Base-by-base conservation (phyloP, 2,329 filamentous ascomycete species). In the Penicillium sp. region DNA sequence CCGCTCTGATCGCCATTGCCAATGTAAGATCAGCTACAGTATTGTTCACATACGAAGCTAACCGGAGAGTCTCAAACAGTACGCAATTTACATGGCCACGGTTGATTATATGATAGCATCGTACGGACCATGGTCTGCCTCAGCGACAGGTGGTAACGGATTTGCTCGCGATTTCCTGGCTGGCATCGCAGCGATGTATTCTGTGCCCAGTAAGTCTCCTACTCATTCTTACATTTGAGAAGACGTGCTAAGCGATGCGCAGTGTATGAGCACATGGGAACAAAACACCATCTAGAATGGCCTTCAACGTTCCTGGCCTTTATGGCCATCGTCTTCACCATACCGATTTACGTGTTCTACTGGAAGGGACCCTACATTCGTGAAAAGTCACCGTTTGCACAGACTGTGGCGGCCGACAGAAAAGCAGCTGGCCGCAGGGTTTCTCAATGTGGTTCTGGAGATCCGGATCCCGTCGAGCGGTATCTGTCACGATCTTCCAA, bases 61-160 rank as follows among this genome's bases (percentile, higher is more conserved):
- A 36, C 13, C 34, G 4, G n/a, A 7, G n/a, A 34, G 4, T n/a
- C 13, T 24, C 16, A 39, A 31, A 21, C 50, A 73, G 71, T 74
- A 67, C 49, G 63, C 67, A 14, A 84, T 85, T 34, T 86, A 87
- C 64, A 84, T 85, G 78, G 81, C 87, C 1, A 89, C 87, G 1
- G 88, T 90, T 59, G 86, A 91, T 70, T 91, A 91, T 74, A 89
- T 90, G 83, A 83, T 90, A 34, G 86, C 85, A 53, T 85, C 87
- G 0, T 90, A 90, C 63, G 88, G 88, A 0, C 83, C 84, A 0
- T 90, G 89, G 68, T 84, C 87, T 2, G 88, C 88, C 1, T 89
- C 87, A 0, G 88, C 88, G 0, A 90, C 88, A 0, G 88, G 88
- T 39, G 88, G 88, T 18, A 91, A 91, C 58, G 88, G 88, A 1